A percentile compares a stretch with the other conserved stretches of the same genome.
These are phyloP conservation scores for Amphirosellinia nigrospora DNA, from an alignment of 495 filamentous ascomycete species.

Conservation along the genomic window DNA sequence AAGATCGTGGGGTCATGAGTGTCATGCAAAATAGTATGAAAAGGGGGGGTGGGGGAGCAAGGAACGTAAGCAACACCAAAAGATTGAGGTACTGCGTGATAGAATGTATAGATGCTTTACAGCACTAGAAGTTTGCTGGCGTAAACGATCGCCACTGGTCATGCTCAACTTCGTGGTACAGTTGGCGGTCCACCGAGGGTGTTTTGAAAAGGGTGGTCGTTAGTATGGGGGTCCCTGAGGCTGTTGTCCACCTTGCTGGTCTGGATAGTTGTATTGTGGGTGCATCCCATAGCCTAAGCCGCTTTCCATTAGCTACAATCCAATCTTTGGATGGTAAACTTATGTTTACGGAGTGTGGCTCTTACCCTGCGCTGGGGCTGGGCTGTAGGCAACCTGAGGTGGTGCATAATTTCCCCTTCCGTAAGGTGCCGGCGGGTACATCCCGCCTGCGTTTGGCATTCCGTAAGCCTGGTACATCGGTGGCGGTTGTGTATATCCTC, in stretches of 20 bases:
- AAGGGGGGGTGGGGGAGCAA: background rate
- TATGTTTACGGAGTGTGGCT: background rate
- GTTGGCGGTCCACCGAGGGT: background rate
- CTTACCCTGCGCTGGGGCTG: slow-evolving; percentile 52
- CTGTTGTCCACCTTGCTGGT: slow-evolving; percentile 40
- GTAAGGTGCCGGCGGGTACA: slow-evolving; percentile 35
- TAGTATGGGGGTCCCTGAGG: slow-evolving; percentile 45
- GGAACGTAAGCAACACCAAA: slow-evolving; percentile 4
- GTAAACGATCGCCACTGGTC: background rate
- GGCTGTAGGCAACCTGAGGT: slow-evolving; percentile 40
- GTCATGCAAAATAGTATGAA: slow-evolving; percentile 8
- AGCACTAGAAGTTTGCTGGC: background rate
- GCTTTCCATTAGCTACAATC: background rate
- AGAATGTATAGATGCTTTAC: background rate
- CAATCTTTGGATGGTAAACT: background rate
- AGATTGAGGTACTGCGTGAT: background rate
- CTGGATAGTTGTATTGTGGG: slow-evolving; percentile 48
- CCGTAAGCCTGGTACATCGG: slow-evolving; percentile 41
- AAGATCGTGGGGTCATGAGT: slow-evolving; percentile 34
- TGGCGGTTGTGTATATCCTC: slow-evolving; percentile 47
- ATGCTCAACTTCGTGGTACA: background rate
- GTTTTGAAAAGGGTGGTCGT: background rate
- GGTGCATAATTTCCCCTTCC: slow-evolving; percentile 41
- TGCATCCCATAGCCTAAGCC: slow-evolving; percentile 30
- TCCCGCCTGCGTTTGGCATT: slow-evolving; percentile 31